Conservation (phyloP, 495 filamentous ascomycete genomes). For the Articulospora tetracladia region DNA sequence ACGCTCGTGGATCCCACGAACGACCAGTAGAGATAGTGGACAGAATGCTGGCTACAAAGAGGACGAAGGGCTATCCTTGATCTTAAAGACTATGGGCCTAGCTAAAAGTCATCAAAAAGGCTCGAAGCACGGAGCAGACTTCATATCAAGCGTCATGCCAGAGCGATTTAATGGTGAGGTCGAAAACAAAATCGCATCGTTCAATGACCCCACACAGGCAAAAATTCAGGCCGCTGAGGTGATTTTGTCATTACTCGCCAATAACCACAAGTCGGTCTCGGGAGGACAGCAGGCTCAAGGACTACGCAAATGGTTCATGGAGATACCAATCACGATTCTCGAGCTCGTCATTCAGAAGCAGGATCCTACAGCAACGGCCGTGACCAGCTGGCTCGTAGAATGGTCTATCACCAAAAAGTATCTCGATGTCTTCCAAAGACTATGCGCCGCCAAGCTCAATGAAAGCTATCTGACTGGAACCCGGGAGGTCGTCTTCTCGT, state of each 20-base stretch:
- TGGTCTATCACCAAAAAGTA: conserved; percentile 1
- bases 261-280: conserved; percentile 6
- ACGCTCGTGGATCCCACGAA: conserved; percentile 5
- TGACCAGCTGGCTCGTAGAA: conserved; percentile 9
- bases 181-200: conserved; percentile 1
- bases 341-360: conserved; percentile 9
- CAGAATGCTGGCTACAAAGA: background rate
- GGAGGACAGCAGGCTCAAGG: conserved; percentile 2
- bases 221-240: conserved; percentile 8
- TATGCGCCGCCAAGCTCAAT: conserved; percentile 8
- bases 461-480: conserved; percentile 7
- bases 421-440: conserved; percentile 5
- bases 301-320: conserved; percentile 7
- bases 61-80: conserved; percentile 4
- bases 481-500: conserved; percentile 5
- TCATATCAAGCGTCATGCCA: conserved; percentile 4
- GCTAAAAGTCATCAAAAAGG: conserved; percentile 7
- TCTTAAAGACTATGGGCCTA: conserved; percentile 4
- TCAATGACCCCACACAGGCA: conserved; percentile 2
- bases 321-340: conserved; percentile 7
- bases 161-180: background rate
- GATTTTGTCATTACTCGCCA: conserved; percentile 6
- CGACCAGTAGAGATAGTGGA: conserved; percentile 1
- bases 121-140: conserved; percentile 5
- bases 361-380: conserved; percentile 5